Conservation (phyloP, 345 rosid species). For the Rhizophora apiculata region DNA sequence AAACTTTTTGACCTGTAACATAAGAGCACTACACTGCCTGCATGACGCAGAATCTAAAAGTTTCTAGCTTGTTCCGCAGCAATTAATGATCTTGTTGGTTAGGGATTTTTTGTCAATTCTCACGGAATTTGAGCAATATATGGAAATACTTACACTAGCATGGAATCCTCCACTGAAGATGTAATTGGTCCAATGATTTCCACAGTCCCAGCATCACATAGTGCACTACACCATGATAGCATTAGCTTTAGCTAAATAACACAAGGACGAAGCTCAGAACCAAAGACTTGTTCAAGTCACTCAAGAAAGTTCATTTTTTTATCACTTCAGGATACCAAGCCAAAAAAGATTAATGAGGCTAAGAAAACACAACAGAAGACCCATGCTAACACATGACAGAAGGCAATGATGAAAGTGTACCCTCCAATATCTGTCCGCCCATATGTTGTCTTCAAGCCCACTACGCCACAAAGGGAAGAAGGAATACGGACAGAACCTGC, state of each 20-base stretch:
- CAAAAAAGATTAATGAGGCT: background rate
- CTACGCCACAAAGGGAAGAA: slow-evolving; percentile 79
- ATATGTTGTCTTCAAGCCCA: slow-evolving; percentile 81
- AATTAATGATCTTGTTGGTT: background rate
- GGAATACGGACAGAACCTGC: slow-evolving; percentile 88
- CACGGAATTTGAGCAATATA: background rate
- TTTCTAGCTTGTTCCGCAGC: background rate
- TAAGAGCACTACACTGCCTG: background rate
- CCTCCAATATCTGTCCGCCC: slow-evolving; percentile 75
- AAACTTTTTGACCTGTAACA: too few relatives aligned
- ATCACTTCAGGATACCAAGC: background rate
- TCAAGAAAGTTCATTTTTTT: background rate
- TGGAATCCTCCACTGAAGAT: slow-evolving; percentile 73
- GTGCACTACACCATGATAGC: slow-evolving; percentile 45
- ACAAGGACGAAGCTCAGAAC: background rate
- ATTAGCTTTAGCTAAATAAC: background rate
- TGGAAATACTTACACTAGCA: slow-evolving; percentile 60
- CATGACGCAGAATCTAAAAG: background rate
- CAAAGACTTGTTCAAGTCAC: background rate
- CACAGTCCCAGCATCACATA: slow-evolving; percentile 72
- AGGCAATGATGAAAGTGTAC: slow-evolving; percentile 31
- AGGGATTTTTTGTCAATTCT: background rate
- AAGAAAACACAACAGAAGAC: background rate
- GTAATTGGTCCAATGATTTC: slow-evolving; percentile 84
- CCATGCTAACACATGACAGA: background rate